Percentiles rank a stretch among this genome's conserved stretches.
These are phyloP conservation scores for Lodderomyces elongisporus DNA, from an alignment of 1,139 yeast genomes.

Conservation along the genomic window DNA sequence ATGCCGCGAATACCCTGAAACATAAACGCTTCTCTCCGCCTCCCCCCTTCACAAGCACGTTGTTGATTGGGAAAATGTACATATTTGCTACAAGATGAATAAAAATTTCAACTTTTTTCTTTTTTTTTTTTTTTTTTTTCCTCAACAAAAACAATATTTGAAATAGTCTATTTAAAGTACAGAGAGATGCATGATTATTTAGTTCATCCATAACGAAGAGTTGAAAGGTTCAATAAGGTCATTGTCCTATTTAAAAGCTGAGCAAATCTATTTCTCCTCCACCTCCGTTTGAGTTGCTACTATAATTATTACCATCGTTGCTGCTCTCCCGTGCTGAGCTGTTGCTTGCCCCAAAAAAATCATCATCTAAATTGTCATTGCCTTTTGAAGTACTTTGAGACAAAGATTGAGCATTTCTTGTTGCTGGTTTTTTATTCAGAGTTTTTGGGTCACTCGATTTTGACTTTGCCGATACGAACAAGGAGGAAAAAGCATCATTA, in stretches of 20 bases:
- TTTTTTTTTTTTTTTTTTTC: too few species aligned
- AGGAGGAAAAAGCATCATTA: conserved; percentile 76
- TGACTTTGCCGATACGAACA: conserved; percentile 69
- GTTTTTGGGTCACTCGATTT: conserved; percentile 20
- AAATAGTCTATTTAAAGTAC: too few species aligned
- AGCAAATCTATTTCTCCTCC: conserved; percentile 30
- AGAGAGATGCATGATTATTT: too few species aligned
- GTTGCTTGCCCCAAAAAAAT: conserved; percentile 19
- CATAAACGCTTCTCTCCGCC: too few species aligned
- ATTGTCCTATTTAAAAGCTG: conserved; percentile 29
- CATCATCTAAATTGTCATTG: conserved; percentile 14
- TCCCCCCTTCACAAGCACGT: too few species aligned
- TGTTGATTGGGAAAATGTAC: too few species aligned
- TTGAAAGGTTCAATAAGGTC: too few species aligned
- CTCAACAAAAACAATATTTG: too few species aligned
- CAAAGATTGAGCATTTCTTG: conserved; percentile 1
- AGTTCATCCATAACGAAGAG: too few species aligned
- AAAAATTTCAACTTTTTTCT: too few species aligned
- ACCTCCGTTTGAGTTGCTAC: conserved; percentile 10
- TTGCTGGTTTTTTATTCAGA: conserved; percentile 10
- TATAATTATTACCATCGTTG: conserved; percentile 8
- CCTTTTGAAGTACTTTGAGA: conserved; percentile 1
- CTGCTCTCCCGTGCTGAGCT: conserved; percentile 9
- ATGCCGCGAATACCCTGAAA: too few species aligned
- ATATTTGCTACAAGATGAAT: too few species aligned